Conservation (phyloP, 2,329 filamentous ascomycete species). For the Colletotrichum gigasporum region DNA sequence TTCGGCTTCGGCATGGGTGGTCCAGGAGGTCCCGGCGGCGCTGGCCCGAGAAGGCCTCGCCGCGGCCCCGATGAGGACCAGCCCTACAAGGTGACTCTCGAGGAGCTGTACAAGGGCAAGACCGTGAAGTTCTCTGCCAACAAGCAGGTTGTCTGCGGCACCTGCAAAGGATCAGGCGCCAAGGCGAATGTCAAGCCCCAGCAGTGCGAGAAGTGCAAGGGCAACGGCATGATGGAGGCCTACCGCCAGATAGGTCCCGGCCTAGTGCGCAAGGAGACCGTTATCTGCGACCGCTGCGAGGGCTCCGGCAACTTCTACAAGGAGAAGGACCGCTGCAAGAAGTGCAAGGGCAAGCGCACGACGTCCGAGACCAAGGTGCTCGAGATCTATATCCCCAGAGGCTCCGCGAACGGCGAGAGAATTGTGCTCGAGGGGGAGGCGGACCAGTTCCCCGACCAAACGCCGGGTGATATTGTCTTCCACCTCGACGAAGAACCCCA, state of each 20-base stretch:
- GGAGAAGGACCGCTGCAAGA: slow-evolving; percentile 98
- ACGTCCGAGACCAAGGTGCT: slow-evolving; percentile 91
- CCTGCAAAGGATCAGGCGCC: slow-evolving; percentile 89
- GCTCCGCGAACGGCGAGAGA: slow-evolving; percentile 85
- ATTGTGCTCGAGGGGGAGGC: slow-evolving; percentile 94
- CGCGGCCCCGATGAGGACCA: slow-evolving; percentile 88
- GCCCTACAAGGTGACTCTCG: slow-evolving; percentile 88
- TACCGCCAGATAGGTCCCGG: slow-evolving; percentile 88
- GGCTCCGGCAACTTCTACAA: slow-evolving; percentile 89
- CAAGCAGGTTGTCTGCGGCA: slow-evolving; percentile 88
- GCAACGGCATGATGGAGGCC: slow-evolving; percentile 79
- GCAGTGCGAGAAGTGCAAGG: slow-evolving; percentile 85
- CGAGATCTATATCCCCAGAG: slow-evolving; percentile 94
- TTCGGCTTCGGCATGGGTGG: slow-evolving; percentile 77
- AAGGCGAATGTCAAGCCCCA: slow-evolving; percentile 91
- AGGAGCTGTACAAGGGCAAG: slow-evolving; percentile 98
- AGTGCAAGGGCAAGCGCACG: slow-evolving; percentile 94
- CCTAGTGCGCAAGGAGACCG: slow-evolving; percentile 81
- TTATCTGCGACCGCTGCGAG: slow-evolving; percentile 83
- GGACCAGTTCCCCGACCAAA: slow-evolving; percentile 89
- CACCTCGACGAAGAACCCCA: slow-evolving; percentile 84
- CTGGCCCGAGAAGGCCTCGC: slow-evolving; percentile 68
- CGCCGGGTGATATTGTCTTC: slow-evolving; percentile 93
- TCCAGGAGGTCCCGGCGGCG: slow-evolving; percentile 55
- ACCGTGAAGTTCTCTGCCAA: slow-evolving; percentile 96